These are phyloP conservation scores for Diatrype stigma DNA, from an alignment of 2,329 filamentous ascomycete species.

Conservation along the genomic window DNA sequence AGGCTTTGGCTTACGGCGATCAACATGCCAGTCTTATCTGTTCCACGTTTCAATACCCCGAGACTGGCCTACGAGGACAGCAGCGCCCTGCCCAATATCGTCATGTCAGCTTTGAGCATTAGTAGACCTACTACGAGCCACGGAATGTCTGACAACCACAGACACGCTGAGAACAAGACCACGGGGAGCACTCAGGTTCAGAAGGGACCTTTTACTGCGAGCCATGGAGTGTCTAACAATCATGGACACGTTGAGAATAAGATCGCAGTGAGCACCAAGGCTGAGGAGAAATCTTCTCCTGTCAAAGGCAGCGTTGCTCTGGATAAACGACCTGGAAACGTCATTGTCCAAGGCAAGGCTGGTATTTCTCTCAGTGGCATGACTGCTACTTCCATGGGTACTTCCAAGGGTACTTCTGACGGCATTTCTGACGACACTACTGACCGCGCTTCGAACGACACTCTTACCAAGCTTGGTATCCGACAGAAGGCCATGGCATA, in stretches of 20 bases:
- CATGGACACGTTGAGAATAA: not conserved
- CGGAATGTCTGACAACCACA: not conserved
- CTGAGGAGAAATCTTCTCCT: not conserved
- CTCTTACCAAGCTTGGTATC: no score
- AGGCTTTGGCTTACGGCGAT: slow-evolving; percentile 17
- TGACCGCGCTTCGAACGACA: no score
- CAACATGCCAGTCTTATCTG: slow-evolving; percentile 7
- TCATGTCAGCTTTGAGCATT: not conserved
- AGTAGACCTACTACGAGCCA: not conserved
- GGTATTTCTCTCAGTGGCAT: not conserved
- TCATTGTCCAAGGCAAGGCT: not conserved
- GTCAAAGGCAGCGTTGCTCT: not conserved
- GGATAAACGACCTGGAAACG: not conserved
- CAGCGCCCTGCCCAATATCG: not conserved
- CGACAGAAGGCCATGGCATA: no score
- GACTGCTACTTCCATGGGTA: no score
- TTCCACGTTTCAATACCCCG: no score
- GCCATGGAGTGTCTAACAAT: not conserved
- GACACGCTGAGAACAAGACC: not conserved
- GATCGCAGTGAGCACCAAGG: not conserved
- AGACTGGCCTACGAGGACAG: no score
- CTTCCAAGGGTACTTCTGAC: no score
- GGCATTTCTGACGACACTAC: not conserved
- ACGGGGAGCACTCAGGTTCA: not conserved
- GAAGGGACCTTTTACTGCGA: not conserved